Conservation (phyloP, 805 yeast genomes). For the Ogataea nitratoaversa region DNA sequence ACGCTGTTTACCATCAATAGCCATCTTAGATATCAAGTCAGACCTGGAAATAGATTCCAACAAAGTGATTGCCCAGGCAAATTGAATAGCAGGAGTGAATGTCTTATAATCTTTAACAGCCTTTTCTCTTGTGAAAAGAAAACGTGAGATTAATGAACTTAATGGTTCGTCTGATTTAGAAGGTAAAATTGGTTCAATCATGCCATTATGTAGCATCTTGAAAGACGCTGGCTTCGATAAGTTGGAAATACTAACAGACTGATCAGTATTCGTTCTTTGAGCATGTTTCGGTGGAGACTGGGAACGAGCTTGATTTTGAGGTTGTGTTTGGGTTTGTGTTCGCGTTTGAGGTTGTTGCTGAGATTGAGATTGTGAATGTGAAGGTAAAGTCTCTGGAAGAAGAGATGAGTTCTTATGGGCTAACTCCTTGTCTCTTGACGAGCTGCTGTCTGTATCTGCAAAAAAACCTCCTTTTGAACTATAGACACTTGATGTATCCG, state of each 20-base stretch:
- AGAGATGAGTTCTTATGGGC: neutral
- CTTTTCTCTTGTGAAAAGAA: slow-evolving; percentile 26
- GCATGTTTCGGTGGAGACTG: too few relatives aligned
- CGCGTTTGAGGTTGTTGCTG: slow-evolving; percentile 2
- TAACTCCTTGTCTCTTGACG: neutral
- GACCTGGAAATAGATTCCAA: slow-evolving; percentile 43
- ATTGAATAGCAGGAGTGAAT: slow-evolving; percentile 51
- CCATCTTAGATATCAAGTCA: slow-evolving; percentile 38
- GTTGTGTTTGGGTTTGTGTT: too few relatives aligned
- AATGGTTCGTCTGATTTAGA: slow-evolving; percentile 27
- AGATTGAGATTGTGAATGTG: too few relatives aligned
- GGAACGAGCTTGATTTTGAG: too few relatives aligned
- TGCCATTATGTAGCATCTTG: slow-evolving; percentile 20
- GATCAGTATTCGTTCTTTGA: neutral
- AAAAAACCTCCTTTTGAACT: slow-evolving; percentile 4
- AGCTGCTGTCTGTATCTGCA: neutral
- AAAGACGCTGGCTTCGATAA: slow-evolving; percentile 16
- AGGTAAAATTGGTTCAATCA: slow-evolving; percentile 28
- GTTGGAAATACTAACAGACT: neutral
- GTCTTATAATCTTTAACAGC: slow-evolving; percentile 33
- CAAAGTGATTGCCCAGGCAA: slow-evolving; percentile 58
- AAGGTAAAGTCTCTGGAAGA: too few relatives aligned
- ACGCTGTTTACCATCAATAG: slow-evolving; percentile 43
- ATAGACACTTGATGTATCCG: slow-evolving; percentile 16
- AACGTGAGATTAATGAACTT: slow-evolving; percentile 24